phyloP scores from a whole-genome alignment of 176 grass and related monocot species.

The Hordeum marinum region DNA sequence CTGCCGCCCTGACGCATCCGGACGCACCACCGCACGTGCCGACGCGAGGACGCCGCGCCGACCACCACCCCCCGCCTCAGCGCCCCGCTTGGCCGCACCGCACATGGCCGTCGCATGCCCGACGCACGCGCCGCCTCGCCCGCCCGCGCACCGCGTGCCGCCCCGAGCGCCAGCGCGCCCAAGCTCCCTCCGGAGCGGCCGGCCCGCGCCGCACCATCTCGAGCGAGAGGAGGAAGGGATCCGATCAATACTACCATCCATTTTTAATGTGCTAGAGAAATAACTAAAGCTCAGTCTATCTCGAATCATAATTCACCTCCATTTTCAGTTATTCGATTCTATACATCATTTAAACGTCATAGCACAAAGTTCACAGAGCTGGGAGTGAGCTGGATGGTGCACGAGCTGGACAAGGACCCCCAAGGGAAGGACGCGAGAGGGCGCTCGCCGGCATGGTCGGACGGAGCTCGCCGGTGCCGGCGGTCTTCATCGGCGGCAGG shows the following conservation, averaged over 20 bases:
- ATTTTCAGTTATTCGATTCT: not conserved
- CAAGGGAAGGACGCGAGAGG: slow-evolving; percentile 39
- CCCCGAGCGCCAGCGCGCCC: too few species aligned
- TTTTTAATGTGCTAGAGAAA: not conserved
- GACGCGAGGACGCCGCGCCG: too few species aligned
- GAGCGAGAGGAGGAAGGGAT: too few species aligned
- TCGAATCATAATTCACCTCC: not conserved
- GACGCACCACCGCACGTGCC: too few species aligned
- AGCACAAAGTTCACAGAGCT: not conserved
- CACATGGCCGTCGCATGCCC: too few species aligned
- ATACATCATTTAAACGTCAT: not conserved
- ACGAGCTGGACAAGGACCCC: slow-evolving; percentile 62
- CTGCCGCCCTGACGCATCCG: too few species aligned
- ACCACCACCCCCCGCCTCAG: too few species aligned
- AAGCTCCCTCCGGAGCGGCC: too few species aligned
- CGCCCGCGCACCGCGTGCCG: too few species aligned
- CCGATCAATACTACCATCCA: not conserved
- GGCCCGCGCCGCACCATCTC: too few species aligned
- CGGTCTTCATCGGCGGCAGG: slow-evolving; percentile 61
- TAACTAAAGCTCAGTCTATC: not conserved
- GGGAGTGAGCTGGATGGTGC: slow-evolving; percentile 41
- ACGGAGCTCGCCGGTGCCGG: slow-evolving; percentile 43
- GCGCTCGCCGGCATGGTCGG: slow-evolving; percentile 53
- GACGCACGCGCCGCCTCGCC: too few species aligned
- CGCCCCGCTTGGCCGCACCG: too few species aligned